These are phyloP conservation scores for Nosema granulosis DNA, from an alignment of 371 early-diverging fungal genomes.

Conservation along the genomic window DNA sequence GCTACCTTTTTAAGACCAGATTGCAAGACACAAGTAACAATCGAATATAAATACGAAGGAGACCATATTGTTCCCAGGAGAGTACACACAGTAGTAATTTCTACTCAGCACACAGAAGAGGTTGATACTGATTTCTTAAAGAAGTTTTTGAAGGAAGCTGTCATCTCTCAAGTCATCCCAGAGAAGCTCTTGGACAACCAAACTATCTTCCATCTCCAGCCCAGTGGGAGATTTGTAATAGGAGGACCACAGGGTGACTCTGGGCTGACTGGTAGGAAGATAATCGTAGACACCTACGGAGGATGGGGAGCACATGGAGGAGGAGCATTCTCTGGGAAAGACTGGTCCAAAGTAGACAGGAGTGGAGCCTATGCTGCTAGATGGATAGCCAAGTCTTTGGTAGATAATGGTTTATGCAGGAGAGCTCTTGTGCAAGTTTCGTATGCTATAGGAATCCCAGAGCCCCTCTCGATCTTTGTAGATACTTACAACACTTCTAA, in stretches of 20 bases:
- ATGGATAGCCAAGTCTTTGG: constrained; percentile 90
- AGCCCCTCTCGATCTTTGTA: constrained; percentile 89
- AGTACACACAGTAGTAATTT: constrained; percentile 93
- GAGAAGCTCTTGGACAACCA: constrained; percentile 75
- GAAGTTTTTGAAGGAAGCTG: constrained; percentile 79
- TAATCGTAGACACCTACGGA: constrained; percentile 80
- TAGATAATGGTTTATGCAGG: constrained; percentile 82
- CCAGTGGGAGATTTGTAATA: constrained; percentile 94
- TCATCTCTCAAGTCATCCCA: constrained; percentile 85
- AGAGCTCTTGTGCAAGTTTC: constrained; percentile 90
- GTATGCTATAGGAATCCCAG: constrained; percentile 96
- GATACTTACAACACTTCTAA: constrained; percentile 89
- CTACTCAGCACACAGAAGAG: constrained; percentile 88
- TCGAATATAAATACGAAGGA: constrained; percentile 88
- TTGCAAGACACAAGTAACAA: constrained; percentile 97
- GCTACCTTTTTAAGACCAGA: constrained; percentile 89
- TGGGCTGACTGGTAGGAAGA: constrained; percentile 97
- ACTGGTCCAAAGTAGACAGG: constrained; percentile 99
- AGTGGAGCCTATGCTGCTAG: constrained; percentile 97
- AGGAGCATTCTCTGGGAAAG: constrained; percentile 98
- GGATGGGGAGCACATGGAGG: constrained; percentile 99
- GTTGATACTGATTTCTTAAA: constrained; percentile 77
- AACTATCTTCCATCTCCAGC: constrained; percentile 91
- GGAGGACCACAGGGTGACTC: constrained; percentile 99
- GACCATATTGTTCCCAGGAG: constrained; percentile 80